Evolutionary conservation across 371 early-diverging fungal genomes (phyloP).

Genomic region (Mortierella polycephala): DNA sequence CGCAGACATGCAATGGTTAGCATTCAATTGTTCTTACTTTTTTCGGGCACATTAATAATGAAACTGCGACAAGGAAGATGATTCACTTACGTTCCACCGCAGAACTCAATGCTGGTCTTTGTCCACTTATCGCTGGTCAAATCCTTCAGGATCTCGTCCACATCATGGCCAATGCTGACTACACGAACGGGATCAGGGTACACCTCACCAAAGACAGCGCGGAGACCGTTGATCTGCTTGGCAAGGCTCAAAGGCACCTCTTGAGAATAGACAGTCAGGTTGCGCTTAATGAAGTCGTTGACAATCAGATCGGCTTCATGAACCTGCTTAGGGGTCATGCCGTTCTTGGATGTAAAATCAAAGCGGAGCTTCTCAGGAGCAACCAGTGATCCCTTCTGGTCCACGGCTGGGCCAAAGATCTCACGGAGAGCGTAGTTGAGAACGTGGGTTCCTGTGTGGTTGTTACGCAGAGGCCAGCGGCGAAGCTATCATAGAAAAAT

Average conservation of each 20-base stretch:
- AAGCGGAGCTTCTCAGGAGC: constrained; percentile 97
- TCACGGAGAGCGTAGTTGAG: constrained; percentile 95
- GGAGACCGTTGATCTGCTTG: constrained; percentile 87
- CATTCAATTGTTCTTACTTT: neutral
- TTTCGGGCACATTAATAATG: neutral
- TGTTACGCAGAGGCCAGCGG: constrained; percentile 91
- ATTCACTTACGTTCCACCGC: constrained; percentile 93
- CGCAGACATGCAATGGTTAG: neutral
- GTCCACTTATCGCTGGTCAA: constrained; percentile 85
- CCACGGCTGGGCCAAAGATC: constrained; percentile 79
- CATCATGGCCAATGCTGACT: constrained; percentile 89
- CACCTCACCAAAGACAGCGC: constrained; percentile 97
- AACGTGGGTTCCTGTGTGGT: constrained; percentile 99
- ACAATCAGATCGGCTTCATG: constrained; percentile 85
- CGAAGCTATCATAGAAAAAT: constrained; percentile 63
- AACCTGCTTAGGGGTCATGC: constrained; percentile 86
- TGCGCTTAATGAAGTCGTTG: constrained; percentile 82
- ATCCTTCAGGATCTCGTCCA: constrained; percentile 89
- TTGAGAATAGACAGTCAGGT: constrained; percentile 81
- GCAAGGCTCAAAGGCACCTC: constrained; percentile 89
- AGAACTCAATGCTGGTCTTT: constrained; percentile 93
- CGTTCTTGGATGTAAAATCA: constrained; percentile 90
- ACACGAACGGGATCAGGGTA: constrained; percentile 98
- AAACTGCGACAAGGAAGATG: neutral
- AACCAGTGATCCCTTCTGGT: constrained; percentile 99